Base-by-base conservation (phyloP, 306 rosid species). In the Lotus japonicus region DNA sequence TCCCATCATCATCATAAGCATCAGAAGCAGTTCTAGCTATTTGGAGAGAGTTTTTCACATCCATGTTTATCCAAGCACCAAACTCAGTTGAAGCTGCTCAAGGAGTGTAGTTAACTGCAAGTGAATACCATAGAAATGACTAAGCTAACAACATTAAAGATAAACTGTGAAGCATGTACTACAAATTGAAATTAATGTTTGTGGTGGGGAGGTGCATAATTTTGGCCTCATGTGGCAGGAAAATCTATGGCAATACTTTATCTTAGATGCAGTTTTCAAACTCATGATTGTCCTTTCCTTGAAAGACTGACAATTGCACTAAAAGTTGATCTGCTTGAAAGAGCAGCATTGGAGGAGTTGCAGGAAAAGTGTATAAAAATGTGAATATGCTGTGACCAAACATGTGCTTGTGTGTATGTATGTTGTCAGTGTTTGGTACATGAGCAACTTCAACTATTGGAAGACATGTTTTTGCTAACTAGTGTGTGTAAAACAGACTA, bases 1-100 rank as follows among this genome's bases (percentile, higher is more conserved):
- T 84, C 4, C 88, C 96, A 83, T 89, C 92, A 23, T 83, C 96
- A 65, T 81, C 90, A 63, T 70, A 77, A 68, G 76, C 58, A 66
- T 28, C 81, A 5, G 46, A 41, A 5, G 44, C 72, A n/a, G 51
- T 58, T 35, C 42, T 49, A 41, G 78, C 80, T 60, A 80, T 60
- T 60, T 86, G 86, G 13, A 80, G 78, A 61, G 95, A 67, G 63
- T 58, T 72, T 63, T 78, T 79, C 43, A 41, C 75, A 51, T 73
- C 89, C 95, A 85, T 88, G 59, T 68, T 75, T 61, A 10, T 64
- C 75, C 18, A 55, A 81, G 64, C 7, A 19, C 12, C 31, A 48
- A 76, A 74, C 55, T 80, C 76, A 66, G 49, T 48, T 49, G 11
- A 72, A 73, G 26, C 26, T 21, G 26, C 26, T 21, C 26, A 21